phyloP scores from a whole-genome alignment of 805 yeast species.

The Candida adriatica region DNA sequence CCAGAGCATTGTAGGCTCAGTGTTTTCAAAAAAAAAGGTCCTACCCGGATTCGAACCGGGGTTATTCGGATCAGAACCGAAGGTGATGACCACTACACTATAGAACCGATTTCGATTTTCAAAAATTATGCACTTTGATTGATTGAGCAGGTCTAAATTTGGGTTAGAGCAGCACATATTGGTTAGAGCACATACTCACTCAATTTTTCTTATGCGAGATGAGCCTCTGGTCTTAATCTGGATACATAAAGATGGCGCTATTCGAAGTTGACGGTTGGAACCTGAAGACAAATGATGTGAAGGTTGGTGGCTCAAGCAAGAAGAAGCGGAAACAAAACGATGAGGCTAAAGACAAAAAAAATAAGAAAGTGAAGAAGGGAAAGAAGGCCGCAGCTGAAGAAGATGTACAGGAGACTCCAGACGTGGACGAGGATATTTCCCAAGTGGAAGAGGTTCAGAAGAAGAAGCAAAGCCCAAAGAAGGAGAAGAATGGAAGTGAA shows the following conservation, averaged over 20 bases:
- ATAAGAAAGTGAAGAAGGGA: constrained; percentile 13
- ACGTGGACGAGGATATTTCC: too few relatives aligned
- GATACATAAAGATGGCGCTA: constrained; percentile 43
- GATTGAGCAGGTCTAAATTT: too few relatives aligned
- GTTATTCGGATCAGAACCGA: constrained; percentile 28
- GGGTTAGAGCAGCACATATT: neutral
- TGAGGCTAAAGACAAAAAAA: too few relatives aligned
- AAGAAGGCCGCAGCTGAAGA: constrained; percentile 11
- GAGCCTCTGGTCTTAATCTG: neutral
- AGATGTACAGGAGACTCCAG: constrained; percentile 2
- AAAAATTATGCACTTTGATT: neutral
- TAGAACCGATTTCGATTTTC: constrained; percentile 7
- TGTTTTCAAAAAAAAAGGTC: constrained; percentile 17
- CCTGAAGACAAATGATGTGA: constrained; percentile 46
- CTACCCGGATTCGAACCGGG: constrained; percentile 30
- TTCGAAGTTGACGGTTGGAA: constrained; percentile 85
- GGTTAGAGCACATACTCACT: neutral
- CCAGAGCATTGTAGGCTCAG: constrained; percentile 7
- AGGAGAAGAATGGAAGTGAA: constrained; percentile 4
- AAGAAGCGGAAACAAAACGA: too few relatives aligned
- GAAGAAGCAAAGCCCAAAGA: constrained; percentile 10
- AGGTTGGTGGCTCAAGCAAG: constrained; percentile 30
- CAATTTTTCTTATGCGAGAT: neutral
- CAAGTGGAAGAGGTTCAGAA: too few relatives aligned
- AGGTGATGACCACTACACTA: constrained; percentile 28